Conservation (phyloP, 768 basidiomycete species). For the Lactarius pseudohatsudake region DNA sequence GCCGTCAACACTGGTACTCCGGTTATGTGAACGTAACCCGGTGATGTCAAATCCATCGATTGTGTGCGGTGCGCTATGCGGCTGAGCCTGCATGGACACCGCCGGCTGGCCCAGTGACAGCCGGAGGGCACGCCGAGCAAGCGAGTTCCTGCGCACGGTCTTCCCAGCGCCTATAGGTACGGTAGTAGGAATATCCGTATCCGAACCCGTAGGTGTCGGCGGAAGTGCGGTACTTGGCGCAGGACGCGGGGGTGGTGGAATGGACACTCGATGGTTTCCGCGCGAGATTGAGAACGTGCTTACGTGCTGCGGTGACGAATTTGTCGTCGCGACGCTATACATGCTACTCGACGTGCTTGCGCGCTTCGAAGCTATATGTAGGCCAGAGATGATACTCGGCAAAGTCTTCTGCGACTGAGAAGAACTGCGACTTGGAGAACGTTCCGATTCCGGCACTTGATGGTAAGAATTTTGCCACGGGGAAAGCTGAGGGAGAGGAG, state of each 20-base stretch:
- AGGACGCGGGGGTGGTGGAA: conserved; percentile 73
- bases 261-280: conserved; percentile 51
- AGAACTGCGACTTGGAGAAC: conserved; percentile 31
- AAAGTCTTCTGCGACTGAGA: conserved; percentile 35
- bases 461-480: conserved; percentile 29
- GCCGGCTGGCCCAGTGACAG: conserved; percentile 52
- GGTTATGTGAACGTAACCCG: conserved; percentile 40
- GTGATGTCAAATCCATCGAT: conserved; percentile 36
- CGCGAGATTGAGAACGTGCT: conserved; percentile 28
- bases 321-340: conserved; percentile 33
- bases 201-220: conserved; percentile 51
- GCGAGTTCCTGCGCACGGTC: conserved; percentile 50
- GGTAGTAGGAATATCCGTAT: conserved; percentile 35
- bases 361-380: conserved; percentile 27
- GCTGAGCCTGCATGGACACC: conserved; percentile 58
- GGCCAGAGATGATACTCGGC: conserved; percentile 25
- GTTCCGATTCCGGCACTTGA: conserved; percentile 28
- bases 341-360: conserved; percentile 44
- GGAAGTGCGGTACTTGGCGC: conserved; percentile 70
- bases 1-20: conserved; percentile 32
- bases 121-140: conserved; percentile 52
- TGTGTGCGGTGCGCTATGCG: conserved; percentile 37
- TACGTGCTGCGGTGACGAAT: conserved; percentile 40
- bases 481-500: conserved; percentile 15
- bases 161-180: conserved; percentile 29